Evolutionary conservation across 2,329 filamentous ascomycete species (phyloP).

Genomic region (Mycosphaerelloides madeirae): DNA sequence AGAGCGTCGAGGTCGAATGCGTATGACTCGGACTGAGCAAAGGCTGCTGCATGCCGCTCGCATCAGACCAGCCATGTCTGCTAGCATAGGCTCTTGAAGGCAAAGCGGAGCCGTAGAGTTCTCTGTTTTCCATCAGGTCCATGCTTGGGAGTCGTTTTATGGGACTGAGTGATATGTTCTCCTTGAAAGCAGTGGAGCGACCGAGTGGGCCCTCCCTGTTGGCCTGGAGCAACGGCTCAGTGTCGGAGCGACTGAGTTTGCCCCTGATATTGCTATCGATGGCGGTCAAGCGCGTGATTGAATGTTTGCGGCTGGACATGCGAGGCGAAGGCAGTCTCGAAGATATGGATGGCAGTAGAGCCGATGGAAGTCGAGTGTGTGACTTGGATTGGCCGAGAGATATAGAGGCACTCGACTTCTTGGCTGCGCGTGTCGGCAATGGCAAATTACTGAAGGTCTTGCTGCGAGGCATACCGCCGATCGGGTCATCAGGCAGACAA

Average conservation of each 20-base stretch:
- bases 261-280: conserved; percentile 13
- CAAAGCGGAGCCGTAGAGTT: conserved; percentile 12
- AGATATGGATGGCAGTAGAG: conserved; percentile 15
- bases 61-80: conserved; percentile 16
- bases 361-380: conserved; percentile 26
- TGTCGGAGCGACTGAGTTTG: conserved; percentile 30
- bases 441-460: conserved; percentile 35
- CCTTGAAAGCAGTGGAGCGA: conserved; percentile 29
- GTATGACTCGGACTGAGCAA: neutral
- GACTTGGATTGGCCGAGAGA: conserved; percentile 24
- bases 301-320: conserved; percentile 23
- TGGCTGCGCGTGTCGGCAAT: conserved; percentile 23
- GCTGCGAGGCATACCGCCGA: conserved; percentile 32
- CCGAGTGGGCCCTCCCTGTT: conserved; percentile 12
- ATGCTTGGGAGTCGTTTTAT: conserved; percentile 23
- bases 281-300: conserved; percentile 17
- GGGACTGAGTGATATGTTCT: conserved; percentile 30
- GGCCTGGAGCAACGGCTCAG: conserved; percentile 29
- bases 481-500: conserved; percentile 30
- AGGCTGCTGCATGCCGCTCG: conserved; percentile 7
- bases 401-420: conserved; percentile 9
- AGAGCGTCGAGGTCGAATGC: conserved; percentile 4
- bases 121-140: conserved; percentile 14
- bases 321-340: conserved; percentile 25
- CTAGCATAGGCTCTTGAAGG: conserved; percentile 15